Base-by-base conservation (phyloP, 371 early-diverging fungal species). In the Syncephalis plumigaleata region DNA sequence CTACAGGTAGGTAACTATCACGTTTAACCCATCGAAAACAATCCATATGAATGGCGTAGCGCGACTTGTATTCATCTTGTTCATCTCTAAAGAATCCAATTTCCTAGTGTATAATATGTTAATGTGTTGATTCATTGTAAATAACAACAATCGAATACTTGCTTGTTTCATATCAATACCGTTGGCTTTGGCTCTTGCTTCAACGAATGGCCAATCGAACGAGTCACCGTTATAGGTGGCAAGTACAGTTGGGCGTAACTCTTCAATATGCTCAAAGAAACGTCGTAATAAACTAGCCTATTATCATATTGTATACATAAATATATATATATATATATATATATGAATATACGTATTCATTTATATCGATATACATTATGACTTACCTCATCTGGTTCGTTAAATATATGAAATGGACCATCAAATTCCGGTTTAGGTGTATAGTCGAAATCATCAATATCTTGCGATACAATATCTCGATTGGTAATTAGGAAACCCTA, bases 151-250 rank as follows among this genome's bases (percentile, higher is more conserved):
- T 3, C 1, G 52, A n/a, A n/a, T n/a, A n/a, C n/a, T n/a, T 62
- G 70, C 72, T 38, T 68, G 57, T 52, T 68, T 71, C 84, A 97
- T 82, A 44, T 86, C 77, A 37, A 94, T 70, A 1, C 87, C 87
- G 57, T 92, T 67, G 20, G 65, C 61, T 42, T 64, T 67, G 1
- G 94, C 83, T 46, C 99, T 60, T 21, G 83, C 76, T 52, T 98
- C 92, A 9, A 99, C 68, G 67, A 96, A 99, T 0, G 98, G 98
- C 92, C 95, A 98, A 78, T 99, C 99, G 76, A 99, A 99, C 60
- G 78, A 88, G 59, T 95, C 95, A 60, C 99, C 99, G 84, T 99
- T 99, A 63, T 98, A 99, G 2, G 99, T 98, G 1, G 90, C 95
- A 57, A 88, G 72, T 11, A 99, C 81, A 5, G 86, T 86, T 0